A percentile compares a stretch with the other conserved stretches of the same genome.
Conservation (phyloP, 139 green algal genomes). For the Chlamydomonas incerta region DNA sequence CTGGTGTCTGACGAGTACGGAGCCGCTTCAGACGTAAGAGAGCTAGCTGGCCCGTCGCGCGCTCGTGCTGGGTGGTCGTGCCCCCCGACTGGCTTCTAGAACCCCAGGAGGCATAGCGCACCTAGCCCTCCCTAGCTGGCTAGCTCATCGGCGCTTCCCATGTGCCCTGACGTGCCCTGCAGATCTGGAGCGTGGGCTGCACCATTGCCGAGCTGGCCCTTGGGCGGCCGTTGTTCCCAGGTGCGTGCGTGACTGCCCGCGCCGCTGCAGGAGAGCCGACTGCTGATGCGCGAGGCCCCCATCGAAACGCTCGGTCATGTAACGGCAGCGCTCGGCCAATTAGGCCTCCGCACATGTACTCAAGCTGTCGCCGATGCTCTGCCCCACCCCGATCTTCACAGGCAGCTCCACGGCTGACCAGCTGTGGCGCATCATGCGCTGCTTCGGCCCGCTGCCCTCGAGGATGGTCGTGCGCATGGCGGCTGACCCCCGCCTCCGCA, state of each 20-base stretch:
- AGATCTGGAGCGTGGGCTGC: conserved; percentile 17
- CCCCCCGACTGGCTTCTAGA: too few relatives aligned
- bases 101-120: not conserved
- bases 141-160: not conserved
- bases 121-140: not conserved
- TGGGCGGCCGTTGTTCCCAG: conserved; percentile 15
- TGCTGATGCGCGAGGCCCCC: not conserved
- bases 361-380: not conserved
- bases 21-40: conserved; percentile 46
- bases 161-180: not conserved
- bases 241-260: not conserved
- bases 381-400: not conserved
- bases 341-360: too few relatives aligned
- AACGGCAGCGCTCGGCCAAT: not conserved
- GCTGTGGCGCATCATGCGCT: conserved; percentile 75
- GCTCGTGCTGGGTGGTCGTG: too few relatives aligned
- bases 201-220: conserved; percentile 8
- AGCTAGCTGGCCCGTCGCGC: too few relatives aligned
- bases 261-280: not conserved
- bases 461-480: conserved; percentile 47
- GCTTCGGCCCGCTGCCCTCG: conserved; percentile 57
- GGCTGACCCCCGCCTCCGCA: not conserved
- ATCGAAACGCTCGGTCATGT: not conserved
- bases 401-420: conserved; percentile 69
- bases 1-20: conserved; percentile 78